A percentile compares a stretch with the other conserved stretches of the same genome.
These are phyloP conservation scores for Calonectria montana DNA, from an alignment of 2,329 filamentous ascomycete species.

Conservation along the genomic window DNA sequence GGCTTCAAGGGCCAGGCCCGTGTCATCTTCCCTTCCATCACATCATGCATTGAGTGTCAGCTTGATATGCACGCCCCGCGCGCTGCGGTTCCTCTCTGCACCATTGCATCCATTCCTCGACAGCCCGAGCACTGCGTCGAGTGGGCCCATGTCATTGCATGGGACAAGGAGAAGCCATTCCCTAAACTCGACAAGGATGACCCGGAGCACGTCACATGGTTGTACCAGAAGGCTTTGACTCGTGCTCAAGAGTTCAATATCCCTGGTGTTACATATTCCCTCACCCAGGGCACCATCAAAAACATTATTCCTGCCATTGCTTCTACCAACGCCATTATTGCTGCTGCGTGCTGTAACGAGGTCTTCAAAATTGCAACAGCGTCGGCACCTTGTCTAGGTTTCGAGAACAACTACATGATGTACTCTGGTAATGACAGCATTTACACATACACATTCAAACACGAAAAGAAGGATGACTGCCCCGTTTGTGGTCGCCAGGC, in stretches of 20 bases:
- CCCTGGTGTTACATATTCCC: conserved; percentile 89
- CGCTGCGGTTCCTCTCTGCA: conserved; percentile 95
- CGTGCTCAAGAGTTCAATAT: conserved; percentile 93
- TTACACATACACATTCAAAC: conserved; percentile 97
- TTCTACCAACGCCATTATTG: conserved; percentile 96
- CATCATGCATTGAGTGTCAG: conserved; percentile 97
- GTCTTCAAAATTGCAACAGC: conserved; percentile 92
- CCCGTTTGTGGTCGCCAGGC: conserved; percentile 91
- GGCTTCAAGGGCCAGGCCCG: conserved; percentile 97
- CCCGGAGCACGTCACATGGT: conserved; percentile 96
- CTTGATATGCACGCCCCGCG: conserved; percentile 98
- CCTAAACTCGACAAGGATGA: conserved; percentile 93
- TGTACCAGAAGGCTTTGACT: conserved; percentile 84
- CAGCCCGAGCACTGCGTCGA: conserved; percentile 99
- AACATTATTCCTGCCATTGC: conserved; percentile 99
- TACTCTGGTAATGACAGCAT: conserved; percentile 96
- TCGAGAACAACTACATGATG: conserved; percentile 97
- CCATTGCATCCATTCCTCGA: conserved; percentile 93
- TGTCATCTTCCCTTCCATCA: conserved; percentile 91
- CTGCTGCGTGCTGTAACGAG: conserved; percentile 95
- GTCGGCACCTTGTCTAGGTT: conserved; percentile 82
- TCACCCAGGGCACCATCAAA: conserved; percentile 98
- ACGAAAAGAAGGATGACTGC: conserved; percentile 94
- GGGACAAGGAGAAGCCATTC: conserved; percentile 88
- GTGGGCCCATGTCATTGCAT: conserved; percentile 98